Conservation (phyloP, 2,329 filamentous ascomycete genomes). For the Calycina herbarum region DNA sequence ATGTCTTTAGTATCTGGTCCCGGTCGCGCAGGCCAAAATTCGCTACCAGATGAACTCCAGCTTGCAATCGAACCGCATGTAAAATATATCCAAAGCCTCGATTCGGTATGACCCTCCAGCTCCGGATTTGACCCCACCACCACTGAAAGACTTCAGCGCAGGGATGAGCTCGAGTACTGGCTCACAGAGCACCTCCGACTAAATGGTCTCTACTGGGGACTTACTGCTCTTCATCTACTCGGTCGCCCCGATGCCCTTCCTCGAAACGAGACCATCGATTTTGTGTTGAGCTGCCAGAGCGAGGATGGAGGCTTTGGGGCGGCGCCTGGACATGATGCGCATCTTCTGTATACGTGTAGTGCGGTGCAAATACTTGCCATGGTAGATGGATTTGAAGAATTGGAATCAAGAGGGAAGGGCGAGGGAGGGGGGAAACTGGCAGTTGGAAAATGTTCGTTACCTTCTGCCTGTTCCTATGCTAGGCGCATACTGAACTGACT, state of each 20-base stretch:
- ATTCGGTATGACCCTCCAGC: constrained; percentile 62
- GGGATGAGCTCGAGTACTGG: constrained; percentile 97
- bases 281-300: constrained; percentile 93
- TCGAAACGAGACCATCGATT: constrained; percentile 78
- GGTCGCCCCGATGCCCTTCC: constrained; percentile 79
- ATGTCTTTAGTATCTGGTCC: constrained; percentile 39
- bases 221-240: constrained; percentile 85
- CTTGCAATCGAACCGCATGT: constrained; percentile 62
- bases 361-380: constrained; percentile 90
- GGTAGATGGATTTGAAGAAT: constrained; percentile 78
- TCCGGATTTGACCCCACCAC: constrained; percentile 25
- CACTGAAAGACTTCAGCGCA: constrained; percentile 57
- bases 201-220: constrained; percentile 95
- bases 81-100: constrained; percentile 87
- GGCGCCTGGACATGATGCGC: constrained; percentile 89
- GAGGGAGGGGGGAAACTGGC: constrained; percentile 58
- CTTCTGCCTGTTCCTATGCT: constrained; percentile 9
- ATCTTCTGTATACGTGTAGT: constrained; percentile 95
- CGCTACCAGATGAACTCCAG: constrained; percentile 37
- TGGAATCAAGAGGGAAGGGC: constrained; percentile 58
- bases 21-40: constrained; percentile 28
- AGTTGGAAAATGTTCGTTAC: constrained; percentile 73
- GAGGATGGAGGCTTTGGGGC: constrained; percentile 89
- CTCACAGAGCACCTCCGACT: constrained; percentile 94
- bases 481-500: constrained; percentile 22